Base-by-base conservation (phyloP, 176 grass and related monocot species). In the Oryza glaberrima region DNA sequence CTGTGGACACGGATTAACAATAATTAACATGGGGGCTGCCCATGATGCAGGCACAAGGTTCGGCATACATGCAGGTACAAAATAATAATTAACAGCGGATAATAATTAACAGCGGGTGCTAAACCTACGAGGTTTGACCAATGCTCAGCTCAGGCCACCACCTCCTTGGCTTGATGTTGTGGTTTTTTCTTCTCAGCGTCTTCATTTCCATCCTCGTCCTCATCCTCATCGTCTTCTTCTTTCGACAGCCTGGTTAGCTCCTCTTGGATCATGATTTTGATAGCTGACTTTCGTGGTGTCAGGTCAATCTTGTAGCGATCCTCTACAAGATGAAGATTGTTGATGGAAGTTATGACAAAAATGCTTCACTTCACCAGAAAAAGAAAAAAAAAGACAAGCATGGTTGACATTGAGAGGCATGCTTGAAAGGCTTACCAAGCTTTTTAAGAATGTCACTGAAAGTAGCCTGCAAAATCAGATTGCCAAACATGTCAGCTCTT, bases 371-470 rank as follows among this genome's bases (percentile, higher is more conserved):
- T 23, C 58, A 63, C 19, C n/a, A 63, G 6, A 2, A 63, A 63
- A 19, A 54, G 51, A 11, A n/a, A 63, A 23, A 23, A 63, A 9
- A 20, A 58, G 54, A n/a, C 6, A 58, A n/a, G 54, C 54, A 63
- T 63, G 58, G 9, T 63, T 63, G 52, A 58, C 52, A 58, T 58
- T 58, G 52, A 58, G 52, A 17, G 51, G 69, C 15, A 81, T 32
- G 64, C 32, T 69, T 79, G 30, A 75, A 80, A 60, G 73, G 35
- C 83, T 86, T 90, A 95, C 93, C 90, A 5, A 95, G 88, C 86
- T 90, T 90, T 80, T 88, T 88, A 69, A 95, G 83, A 79, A 95
- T 95, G 77, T 95, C 93, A 67, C 88, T 95, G 73, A 95, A 95
- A 81, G 93, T 95, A 61, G 93, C 88, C 93, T 95, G 93, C 54